Conservation (phyloP, 805 yeast genomes). For the Komagataella kurtzmanii region DNA sequence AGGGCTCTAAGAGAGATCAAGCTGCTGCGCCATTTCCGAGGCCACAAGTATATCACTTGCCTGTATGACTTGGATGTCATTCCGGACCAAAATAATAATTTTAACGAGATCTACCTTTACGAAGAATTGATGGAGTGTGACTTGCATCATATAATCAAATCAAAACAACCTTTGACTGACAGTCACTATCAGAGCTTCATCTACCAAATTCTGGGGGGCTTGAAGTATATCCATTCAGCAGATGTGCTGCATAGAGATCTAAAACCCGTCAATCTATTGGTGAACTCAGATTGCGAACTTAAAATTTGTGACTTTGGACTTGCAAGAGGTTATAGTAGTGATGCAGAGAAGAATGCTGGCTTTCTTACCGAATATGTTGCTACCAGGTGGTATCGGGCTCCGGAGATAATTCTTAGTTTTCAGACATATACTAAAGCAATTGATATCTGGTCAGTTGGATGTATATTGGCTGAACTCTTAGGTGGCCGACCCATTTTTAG, state of each 20-base stretch:
- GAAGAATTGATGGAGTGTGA: conserved; percentile 88
- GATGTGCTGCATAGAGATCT: conserved; percentile 88
- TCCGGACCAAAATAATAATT: conserved; percentile 62
- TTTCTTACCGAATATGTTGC: conserved; percentile 97
- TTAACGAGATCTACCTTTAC: conserved; percentile 78
- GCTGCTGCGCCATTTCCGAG: conserved; percentile 77
- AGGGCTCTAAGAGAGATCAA: conserved; percentile 85
- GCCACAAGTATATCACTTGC: conserved; percentile 83
- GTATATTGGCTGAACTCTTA: conserved; percentile 85
- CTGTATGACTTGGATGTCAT: conserved; percentile 61
- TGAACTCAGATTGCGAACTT: conserved; percentile 87
- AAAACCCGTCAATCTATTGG: conserved; percentile 76
- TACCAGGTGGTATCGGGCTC: conserved; percentile 96
- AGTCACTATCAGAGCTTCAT: conserved; percentile 91
- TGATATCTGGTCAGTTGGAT: conserved; percentile 95
- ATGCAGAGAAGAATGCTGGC: conserved; percentile 53
- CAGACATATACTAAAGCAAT: conserved; percentile 90
- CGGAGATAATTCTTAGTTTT: conserved; percentile 92
- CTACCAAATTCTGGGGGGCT: conserved; percentile 81
- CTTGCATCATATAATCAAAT: conserved; percentile 64
- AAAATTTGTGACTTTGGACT: conserved; percentile 92
- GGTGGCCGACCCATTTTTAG: conserved; percentile 84
- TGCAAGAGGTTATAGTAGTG: conserved; percentile 54
- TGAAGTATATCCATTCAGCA: conserved; percentile 84
- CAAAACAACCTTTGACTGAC: conserved; percentile 66